phyloP scores from a whole-genome alignment of 192 early-diverging fungal genomes.

The Haplosporangium gracile region DNA sequence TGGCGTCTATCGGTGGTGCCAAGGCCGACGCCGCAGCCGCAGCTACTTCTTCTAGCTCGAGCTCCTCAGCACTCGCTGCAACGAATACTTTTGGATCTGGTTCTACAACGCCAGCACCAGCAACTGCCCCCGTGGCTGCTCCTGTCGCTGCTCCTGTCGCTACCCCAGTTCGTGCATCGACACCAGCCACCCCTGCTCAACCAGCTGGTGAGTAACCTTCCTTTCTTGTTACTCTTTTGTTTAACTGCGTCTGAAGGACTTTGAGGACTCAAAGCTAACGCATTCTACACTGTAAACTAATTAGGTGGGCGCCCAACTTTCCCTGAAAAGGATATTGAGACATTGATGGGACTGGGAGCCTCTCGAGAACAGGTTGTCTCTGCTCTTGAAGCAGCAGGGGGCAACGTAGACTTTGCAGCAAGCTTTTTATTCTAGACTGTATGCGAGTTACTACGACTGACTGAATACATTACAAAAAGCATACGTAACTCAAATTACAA shows the following conservation, averaged over 20 bases:
- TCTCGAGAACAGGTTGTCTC: slow-evolving; percentile 82
- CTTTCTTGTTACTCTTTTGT: not conserved
- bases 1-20: slow-evolving; percentile 32
- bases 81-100: slow-evolving; percentile 7
- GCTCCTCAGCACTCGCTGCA: slow-evolving; percentile 41
- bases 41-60: slow-evolving; percentile 17
- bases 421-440: slow-evolving; percentile 79
- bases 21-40: slow-evolving; percentile 29
- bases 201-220: slow-evolving; percentile 15
- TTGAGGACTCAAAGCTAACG: not conserved
- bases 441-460: not conserved
- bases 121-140: slow-evolving; percentile 40
- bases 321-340: slow-evolving; percentile 78
- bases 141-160: slow-evolving; percentile 31
- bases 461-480: not conserved
- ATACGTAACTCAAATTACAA: not conserved
- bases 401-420: slow-evolving; percentile 91
- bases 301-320: slow-evolving; percentile 35
- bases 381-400: slow-evolving; percentile 82
- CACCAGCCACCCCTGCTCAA: not conserved
- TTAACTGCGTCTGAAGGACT: not conserved
- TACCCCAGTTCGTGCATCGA: slow-evolving; percentile 2
- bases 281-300: not conserved
- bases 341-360: slow-evolving; percentile 84
- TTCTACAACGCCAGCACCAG: slow-evolving; percentile 33